phyloP scores from a whole-genome alignment of 2,329 filamentous ascomycete genomes.

The Sclerotinia subarctica region DNA sequence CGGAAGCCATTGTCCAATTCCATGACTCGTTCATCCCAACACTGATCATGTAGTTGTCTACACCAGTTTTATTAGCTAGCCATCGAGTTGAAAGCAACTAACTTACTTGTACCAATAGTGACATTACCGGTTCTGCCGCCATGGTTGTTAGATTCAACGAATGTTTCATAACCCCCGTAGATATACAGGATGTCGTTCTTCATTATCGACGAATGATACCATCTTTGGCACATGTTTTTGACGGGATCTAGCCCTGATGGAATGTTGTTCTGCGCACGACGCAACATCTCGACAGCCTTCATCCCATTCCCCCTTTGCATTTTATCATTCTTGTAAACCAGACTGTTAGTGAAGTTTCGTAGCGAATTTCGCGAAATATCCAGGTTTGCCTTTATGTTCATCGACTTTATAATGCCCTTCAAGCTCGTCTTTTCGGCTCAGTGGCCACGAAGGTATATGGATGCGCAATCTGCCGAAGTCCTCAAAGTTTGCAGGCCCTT shows the following conservation, averaged over 20 bases:
- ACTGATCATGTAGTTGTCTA: constrained; percentile 24
- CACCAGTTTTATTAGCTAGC: background rate
- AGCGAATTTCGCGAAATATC: background rate
- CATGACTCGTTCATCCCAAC: constrained; percentile 23
- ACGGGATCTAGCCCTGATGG: constrained; percentile 13
- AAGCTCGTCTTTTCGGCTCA: background rate
- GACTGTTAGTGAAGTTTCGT: background rate
- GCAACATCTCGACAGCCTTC: constrained; percentile 4
- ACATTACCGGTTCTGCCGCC: background rate
- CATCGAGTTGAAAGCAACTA: too few species aligned
- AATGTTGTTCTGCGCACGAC: constrained; percentile 14
- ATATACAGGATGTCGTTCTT: constrained; percentile 19
- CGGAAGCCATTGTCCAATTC: constrained; percentile 21
- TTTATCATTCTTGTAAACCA: background rate
- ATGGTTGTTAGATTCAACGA: constrained; percentile 14
- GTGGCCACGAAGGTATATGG: background rate
- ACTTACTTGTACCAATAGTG: constrained; percentile 26
- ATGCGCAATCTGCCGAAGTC: background rate
- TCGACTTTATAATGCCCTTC: constrained; percentile 1
- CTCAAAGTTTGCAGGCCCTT: background rate
- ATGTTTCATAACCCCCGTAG: constrained; percentile 19
- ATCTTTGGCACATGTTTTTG: constrained; percentile 20
- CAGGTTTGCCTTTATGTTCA: background rate
- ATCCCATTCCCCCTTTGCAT: background rate
- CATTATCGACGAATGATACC: constrained; percentile 16